These are phyloP conservation scores for Volvox africanus DNA, from an alignment of 139 green algal species.

Conservation along the genomic window DNA sequence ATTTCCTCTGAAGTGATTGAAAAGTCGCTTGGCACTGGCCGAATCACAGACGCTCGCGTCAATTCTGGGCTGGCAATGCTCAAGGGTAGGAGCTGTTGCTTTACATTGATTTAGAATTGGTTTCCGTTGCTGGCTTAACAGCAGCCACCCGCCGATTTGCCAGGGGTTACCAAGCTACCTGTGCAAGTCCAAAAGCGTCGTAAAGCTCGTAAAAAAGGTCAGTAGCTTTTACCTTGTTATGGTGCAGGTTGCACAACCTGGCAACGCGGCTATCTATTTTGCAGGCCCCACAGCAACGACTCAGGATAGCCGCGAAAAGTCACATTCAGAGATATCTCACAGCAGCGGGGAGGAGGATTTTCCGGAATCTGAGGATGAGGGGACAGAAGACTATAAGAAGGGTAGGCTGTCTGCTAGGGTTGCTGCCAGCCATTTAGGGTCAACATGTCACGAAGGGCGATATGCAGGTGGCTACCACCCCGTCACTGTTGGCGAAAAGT, in stretches of 20 bases:
- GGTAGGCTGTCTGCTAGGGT: slow-evolving; percentile 14
- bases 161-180: slow-evolving; percentile 23
- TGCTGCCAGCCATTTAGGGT: neutral
- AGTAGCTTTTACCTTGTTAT: neutral
- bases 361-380: slow-evolving; percentile 58
- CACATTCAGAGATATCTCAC: neutral
- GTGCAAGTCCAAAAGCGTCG: slow-evolving; percentile 28
- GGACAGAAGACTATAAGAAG: slow-evolving; percentile 63
- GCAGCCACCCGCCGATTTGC: neutral
- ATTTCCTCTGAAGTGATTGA: no score
- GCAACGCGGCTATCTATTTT: neutral
- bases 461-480: slow-evolving; percentile 94
- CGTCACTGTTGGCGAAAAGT: slow-evolving; percentile 91
- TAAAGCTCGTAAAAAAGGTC: slow-evolving; percentile 29
- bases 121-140: neutral
- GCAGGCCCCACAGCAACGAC: neutral
- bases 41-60: no score
- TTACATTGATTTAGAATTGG: neutral
- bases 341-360: slow-evolving; percentile 74
- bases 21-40: no score
- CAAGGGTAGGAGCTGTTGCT: neutral
- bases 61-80: neutral
- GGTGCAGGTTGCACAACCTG: neutral
- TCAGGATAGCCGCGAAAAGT: slow-evolving; percentile 10
- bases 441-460: neutral